Base-by-base conservation (phyloP, 2,329 filamentous ascomycete species). In the Fusarium marasasianum region DNA sequence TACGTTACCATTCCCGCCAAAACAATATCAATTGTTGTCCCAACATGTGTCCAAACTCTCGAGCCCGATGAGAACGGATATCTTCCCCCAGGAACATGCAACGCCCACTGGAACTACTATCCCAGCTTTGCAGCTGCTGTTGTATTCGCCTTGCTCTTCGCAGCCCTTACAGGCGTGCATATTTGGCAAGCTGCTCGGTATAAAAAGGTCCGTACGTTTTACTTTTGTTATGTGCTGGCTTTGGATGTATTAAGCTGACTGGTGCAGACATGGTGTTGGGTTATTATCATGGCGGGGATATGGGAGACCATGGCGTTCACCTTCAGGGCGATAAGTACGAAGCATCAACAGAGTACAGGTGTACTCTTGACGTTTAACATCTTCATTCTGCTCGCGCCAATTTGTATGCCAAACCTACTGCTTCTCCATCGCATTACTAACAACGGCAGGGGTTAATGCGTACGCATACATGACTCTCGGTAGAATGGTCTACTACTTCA, bases 381-480 rank as follows among this genome's bases (percentile, higher is more conserved):
- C 1, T 78, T 78, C 8, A 78, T 78, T 29, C 61, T 78, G 0
- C 57, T 77, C 1, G 74, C 75, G 0, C 76, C 76, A 17, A 66
- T 78, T 4, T 78, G 76, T 78, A 73, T 15, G 72, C 67, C 8
- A n/a, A 17, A 5, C 22, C 6, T 3, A 31, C 5, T 15, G 3
- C 9, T 0, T 6, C 15, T 0, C 0, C 3, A 1, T 8, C 1
- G 5, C 15, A 20, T 14, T 3, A 31, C 63, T 77, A 35, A 77
- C 57, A 29, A 37, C 2, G 4, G 4, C 38, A 83, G 81, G 81
- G 81, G 79, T 87, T n/a, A 87, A 86, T 66, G 84, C 84, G 5
- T 87, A 84, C 67, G 81, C 82, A 33, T 86, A 86, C 76, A 85
- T 87, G 83, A 79, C 83, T 8, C 79, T 87, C 20, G 85, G 81